These are phyloP conservation scores for Entonaema liquescens DNA, from an alignment of 495 filamentous ascomycete species.

Conservation along the genomic window DNA sequence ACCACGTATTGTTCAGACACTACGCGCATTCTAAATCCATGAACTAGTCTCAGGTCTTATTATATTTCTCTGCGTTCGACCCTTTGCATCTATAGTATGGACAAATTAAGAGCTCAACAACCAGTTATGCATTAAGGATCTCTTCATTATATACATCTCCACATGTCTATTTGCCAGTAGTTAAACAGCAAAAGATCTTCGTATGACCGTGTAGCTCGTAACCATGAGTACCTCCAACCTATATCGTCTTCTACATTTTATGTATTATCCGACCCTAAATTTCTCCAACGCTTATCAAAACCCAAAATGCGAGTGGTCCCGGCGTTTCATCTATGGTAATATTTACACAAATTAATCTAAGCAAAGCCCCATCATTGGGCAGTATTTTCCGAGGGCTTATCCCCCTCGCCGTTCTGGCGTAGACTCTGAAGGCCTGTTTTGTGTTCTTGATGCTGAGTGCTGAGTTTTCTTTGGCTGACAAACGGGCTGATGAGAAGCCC, in stretches of 20 bases:
- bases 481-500: conserved; percentile 65
- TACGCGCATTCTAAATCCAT: too few species aligned
- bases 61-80: too few species aligned
- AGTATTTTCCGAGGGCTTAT: conserved; percentile 19
- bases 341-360: neutral
- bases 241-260: neutral
- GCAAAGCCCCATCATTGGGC: neutral
- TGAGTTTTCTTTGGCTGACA: conserved; percentile 64
- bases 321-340: neutral
- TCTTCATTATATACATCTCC: neutral
- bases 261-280: neutral
- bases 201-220: neutral
- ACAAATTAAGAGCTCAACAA: too few species aligned
- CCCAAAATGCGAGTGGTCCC: neutral
- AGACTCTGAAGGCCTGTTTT: conserved; percentile 69
- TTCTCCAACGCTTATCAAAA: neutral
- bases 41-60: neutral
- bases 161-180: neutral
- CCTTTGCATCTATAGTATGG: too few species aligned
- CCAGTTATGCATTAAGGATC: too few species aligned
- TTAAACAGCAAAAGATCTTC: neutral
- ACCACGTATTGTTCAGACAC: too few species aligned
- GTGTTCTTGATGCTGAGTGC: conserved; percentile 65
- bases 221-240: neutral
- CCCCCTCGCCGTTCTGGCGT: conserved; percentile 16